phyloP scores from a whole-genome alignment of 805 yeast species.

The Yarrowia sp. region DNA sequence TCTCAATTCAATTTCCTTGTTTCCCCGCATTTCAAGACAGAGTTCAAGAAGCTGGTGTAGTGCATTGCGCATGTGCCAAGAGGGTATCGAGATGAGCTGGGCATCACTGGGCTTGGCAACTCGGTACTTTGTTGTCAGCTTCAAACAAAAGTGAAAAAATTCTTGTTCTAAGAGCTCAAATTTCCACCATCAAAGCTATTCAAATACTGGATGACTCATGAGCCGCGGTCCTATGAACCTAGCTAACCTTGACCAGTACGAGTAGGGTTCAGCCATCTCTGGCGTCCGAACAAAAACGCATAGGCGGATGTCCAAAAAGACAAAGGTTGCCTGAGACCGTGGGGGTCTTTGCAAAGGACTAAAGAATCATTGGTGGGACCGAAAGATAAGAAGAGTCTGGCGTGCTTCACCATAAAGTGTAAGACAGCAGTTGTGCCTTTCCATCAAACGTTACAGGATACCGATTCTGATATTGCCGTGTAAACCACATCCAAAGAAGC shows the following conservation, averaged over 20 bases:
- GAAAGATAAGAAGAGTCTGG: too few relatives aligned
- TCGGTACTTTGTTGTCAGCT: background rate
- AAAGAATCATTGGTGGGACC: too few relatives aligned
- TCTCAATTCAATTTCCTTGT: background rate
- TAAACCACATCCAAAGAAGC: too few relatives aligned
- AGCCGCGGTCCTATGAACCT: background rate
- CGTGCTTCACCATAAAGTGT: too few relatives aligned
- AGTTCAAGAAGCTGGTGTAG: background rate
- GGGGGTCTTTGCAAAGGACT: background rate
- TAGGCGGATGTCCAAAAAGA: background rate
- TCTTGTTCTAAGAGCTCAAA: too few relatives aligned
- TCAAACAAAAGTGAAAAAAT: too few relatives aligned
- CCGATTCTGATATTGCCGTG: too few relatives aligned
- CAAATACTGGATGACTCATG: background rate
- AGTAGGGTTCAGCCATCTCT: background rate
- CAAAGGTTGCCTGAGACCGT: background rate
- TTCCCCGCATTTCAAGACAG: background rate
- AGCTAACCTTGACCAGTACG: background rate
- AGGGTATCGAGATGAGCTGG: background rate
- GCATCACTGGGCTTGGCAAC: background rate
- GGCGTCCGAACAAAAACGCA: background rate
- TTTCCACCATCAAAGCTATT: background rate
- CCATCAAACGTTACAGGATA: too few relatives aligned
- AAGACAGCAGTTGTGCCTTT: too few relatives aligned
- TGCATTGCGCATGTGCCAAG: constrained; percentile 9